These are phyloP conservation scores for Dictyostelium firmibasis DNA, from an alignment of 78 protist genomes.

Conservation along the genomic window DNA sequence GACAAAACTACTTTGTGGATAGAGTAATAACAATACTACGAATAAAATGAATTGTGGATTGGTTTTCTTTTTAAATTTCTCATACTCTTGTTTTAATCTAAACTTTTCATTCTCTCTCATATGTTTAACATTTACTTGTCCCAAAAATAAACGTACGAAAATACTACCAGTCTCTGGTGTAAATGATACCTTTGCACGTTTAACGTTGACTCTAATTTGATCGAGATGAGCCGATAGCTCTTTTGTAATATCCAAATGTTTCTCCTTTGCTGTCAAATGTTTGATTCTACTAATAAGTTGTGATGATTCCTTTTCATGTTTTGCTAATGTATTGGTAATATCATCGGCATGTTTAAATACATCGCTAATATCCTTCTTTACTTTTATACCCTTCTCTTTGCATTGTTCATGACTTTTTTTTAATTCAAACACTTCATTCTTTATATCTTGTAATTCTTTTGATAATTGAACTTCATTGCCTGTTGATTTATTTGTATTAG, in stretches of 20 bases:
- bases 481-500: background rate
- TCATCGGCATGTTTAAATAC: conserved; percentile 45
- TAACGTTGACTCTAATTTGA: background rate
- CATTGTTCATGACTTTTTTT: background rate
- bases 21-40: conserved; percentile 32
- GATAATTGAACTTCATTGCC: background rate
- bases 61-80: conserved; percentile 77
- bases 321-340: conserved; percentile 26
- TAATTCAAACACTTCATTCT: conserved; percentile 6
- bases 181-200: conserved; percentile 27
- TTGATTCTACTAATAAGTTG: background rate
- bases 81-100: conserved; percentile 80
- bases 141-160: conserved; percentile 76
- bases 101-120: conserved; percentile 78
- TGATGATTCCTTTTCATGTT: conserved; percentile 62
- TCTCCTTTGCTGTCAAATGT: background rate
- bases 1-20: conserved; percentile 34
- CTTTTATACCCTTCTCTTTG: conserved; percentile 35
- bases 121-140: conserved; percentile 79
- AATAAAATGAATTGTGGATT: conserved; percentile 56
- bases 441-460: conserved; percentile 47
- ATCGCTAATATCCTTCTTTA: conserved; percentile 27
- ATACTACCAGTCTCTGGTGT: conserved; percentile 74
- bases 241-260: background rate
- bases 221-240: background rate